These are phyloP conservation scores for Sophora flavescens DNA, from an alignment of 306 rosid species.

Conservation along the genomic window DNA sequence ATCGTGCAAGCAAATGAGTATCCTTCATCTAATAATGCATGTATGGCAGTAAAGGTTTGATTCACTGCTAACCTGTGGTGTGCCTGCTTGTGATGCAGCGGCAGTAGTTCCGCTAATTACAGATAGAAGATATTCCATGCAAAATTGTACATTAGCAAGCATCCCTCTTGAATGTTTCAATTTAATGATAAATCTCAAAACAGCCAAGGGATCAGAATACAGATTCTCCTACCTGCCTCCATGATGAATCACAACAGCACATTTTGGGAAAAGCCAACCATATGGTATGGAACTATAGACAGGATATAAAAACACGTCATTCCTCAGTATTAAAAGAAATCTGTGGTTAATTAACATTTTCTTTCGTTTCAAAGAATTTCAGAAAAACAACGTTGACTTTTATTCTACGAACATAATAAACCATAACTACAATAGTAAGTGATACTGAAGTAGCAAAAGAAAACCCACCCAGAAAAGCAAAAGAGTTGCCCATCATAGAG, in stretches of 20 bases:
- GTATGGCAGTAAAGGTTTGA: constrained; percentile 18
- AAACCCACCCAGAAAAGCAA: constrained; percentile 80
- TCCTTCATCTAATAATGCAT: constrained; percentile 3
- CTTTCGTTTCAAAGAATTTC: constrained; percentile 13
- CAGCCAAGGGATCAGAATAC: constrained; percentile 13
- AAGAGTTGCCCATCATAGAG: constrained; percentile 60
- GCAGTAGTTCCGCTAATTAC: constrained; percentile 82
- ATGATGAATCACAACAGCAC: constrained; percentile 81
- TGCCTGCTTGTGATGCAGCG: constrained; percentile 77
- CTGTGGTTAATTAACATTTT: constrained; percentile 8
- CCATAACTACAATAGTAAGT: constrained; percentile 7
- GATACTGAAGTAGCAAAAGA: constrained; percentile 19
- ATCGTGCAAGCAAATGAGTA: constrained; percentile 11
- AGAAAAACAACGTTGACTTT: not conserved
- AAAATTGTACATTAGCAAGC: constrained; percentile 42
- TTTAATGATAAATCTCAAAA: constrained; percentile 28
- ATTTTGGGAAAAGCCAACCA: constrained; percentile 73
- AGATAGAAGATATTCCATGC: constrained; percentile 34
- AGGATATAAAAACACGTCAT: constrained; percentile 36
- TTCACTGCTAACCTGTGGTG: constrained; percentile 74
- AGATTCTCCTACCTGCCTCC: constrained; percentile 80
- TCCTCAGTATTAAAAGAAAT: not conserved
- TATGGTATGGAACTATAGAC: constrained; percentile 70
- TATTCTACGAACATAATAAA: constrained; percentile 1
- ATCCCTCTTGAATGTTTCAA: constrained; percentile 32